Percentiles rank a stretch among this genome's conserved stretches.
Evolutionary conservation across 352 stramenopile genomes (phyloP).

Genomic region (Elongisporangium anandrum): DNA sequence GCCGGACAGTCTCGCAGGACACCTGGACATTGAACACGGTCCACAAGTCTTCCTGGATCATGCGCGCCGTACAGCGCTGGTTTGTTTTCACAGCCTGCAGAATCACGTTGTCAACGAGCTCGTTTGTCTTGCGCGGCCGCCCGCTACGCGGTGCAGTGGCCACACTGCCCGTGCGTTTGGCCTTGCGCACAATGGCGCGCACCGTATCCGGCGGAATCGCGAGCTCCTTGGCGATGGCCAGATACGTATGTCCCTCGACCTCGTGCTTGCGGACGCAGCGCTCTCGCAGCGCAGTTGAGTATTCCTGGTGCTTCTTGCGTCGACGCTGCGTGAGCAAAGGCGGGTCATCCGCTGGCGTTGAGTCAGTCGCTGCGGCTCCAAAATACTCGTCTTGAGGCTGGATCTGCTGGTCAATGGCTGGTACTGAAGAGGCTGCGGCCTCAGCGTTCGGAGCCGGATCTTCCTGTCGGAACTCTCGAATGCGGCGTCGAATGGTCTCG

Average conservation of each 20-base stretch:
- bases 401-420: neutral
- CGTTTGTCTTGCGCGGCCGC: slow-evolving; percentile 59
- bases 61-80: slow-evolving; percentile 46
- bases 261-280: slow-evolving; percentile 50
- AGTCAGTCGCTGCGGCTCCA: neutral
- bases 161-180: slow-evolving; percentile 54
- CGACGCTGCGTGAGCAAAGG: neutral
- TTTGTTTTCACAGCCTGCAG: slow-evolving; percentile 50
- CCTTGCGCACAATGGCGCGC: slow-evolving; percentile 60
- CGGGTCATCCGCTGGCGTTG: slow-evolving; percentile 3
- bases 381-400: neutral
- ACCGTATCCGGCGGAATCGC: slow-evolving; percentile 55
- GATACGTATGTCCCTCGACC: slow-evolving; percentile 47
- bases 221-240: slow-evolving; percentile 45
- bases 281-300: slow-evolving; percentile 49
- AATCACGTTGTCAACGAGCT: slow-evolving; percentile 64
- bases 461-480: slow-evolving; percentile 20
- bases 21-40: slow-evolving; percentile 56
- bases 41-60: slow-evolving; percentile 56
- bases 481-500: slow-evolving; percentile 33
- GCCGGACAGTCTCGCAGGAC: slow-evolving; percentile 54
- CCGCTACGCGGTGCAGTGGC: slow-evolving; percentile 48
- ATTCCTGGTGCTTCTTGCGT: slow-evolving; percentile 44
- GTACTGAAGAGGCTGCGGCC: neutral
- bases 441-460: neutral